Conservation (phyloP, 345 rosid genomes). For the Zanthoxylum bungeanum region DNA sequence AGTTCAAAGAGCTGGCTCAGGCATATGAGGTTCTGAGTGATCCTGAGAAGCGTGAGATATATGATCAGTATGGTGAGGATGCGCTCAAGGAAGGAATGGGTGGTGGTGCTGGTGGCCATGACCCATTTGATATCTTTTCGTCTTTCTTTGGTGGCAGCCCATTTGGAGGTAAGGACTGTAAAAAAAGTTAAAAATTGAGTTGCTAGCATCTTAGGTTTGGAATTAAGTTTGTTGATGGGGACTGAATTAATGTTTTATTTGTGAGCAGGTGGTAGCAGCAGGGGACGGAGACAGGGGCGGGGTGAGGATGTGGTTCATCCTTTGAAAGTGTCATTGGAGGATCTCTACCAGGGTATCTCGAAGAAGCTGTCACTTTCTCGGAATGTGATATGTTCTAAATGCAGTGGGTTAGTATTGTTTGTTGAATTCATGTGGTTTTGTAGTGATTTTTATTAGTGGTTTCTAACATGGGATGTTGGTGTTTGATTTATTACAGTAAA, state of each 20-base stretch:
- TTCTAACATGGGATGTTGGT: not conserved
- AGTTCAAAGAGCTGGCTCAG: conserved; percentile 92
- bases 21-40: conserved; percentile 89
- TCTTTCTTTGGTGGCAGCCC: conserved; percentile 78
- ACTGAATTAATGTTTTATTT: not conserved
- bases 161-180: conserved; percentile 54
- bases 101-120: conserved; percentile 62
- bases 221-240: not conserved
- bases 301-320: too few species aligned
- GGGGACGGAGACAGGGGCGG: too few species aligned
- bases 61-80: conserved; percentile 89
- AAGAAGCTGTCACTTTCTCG: conserved; percentile 88
- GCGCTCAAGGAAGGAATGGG: conserved; percentile 96
- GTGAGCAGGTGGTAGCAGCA: too few species aligned
- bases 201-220: not conserved
- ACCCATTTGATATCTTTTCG: conserved; percentile 82
- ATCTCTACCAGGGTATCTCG: conserved; percentile 65
- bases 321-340: conserved; percentile 74
- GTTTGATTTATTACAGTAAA: conserved; percentile 52
- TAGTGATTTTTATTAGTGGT: too few species aligned
- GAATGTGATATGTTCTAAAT: conserved; percentile 73
- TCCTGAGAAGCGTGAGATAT: conserved; percentile 86
- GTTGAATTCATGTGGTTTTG: too few species aligned
- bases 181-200: too few species aligned
- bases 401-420: conserved; percentile 62